Base-by-base conservation (phyloP, 306 rosid genomes). In the Hippophae gyantsensis region DNA sequence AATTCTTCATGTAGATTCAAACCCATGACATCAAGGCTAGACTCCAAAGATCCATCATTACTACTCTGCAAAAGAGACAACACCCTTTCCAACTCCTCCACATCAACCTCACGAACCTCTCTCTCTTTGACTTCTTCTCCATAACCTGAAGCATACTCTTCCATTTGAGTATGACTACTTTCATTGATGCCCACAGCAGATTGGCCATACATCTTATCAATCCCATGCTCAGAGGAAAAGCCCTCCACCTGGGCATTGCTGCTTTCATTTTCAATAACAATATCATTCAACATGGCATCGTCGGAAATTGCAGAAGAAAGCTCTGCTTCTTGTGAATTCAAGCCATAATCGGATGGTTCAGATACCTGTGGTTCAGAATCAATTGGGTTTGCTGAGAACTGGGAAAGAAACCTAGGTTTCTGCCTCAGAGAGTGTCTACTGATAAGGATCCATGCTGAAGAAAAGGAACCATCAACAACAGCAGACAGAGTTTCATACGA, bases 1-100 rank as follows among this genome's bases (percentile, higher is more conserved):
- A 85, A 70, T 10, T 81, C 83, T 9, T 76, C 79, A 42, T 71
- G 72, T 14, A 83, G 60, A 40, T 6, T 44, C 67, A 85, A 81
- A 52, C 41, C 72, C 79, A 90, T 38, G 38, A 41, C 60, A 42
- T 82, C 64, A 9, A 90, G 83, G 62, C 60, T 58, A 3, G 83
- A 70, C 68, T 81, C 94, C 13, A 87, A 63, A 10, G 87, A 79
- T 49, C 68, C 82, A 63, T 79, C 85, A 49, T 63, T 64, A 38
- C 62, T 74, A 47, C 66, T 71, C 48, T 76, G 75, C 40, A 86
- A 70, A 62, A 86, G 69, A 67, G 71, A 56, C 61, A 74, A 58
- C 53, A 82, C 60, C 41, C 56, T 74, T 69, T 90, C 94, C 56
- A 84, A 54, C 58, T 81, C 67, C 57, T 75, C 88, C 13, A 10